phyloP scores from a whole-genome alignment of 192 early-diverging fungal species.

The Entomortierella beljakovae region DNA sequence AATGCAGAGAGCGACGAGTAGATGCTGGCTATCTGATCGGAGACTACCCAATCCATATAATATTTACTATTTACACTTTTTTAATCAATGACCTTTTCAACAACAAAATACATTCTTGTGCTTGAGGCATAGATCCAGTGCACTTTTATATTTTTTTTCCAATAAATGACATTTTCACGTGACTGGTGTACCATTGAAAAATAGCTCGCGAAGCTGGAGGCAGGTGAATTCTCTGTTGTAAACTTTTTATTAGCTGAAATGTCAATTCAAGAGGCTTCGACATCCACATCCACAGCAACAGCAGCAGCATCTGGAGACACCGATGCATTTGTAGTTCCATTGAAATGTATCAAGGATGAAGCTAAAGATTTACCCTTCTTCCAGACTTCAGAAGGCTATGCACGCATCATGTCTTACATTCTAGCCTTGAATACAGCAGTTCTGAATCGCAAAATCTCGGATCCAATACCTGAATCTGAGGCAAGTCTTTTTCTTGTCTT shows the following conservation, averaged over 20 bases:
- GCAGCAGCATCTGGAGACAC: slow-evolving; percentile 4
- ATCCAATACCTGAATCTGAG: slow-evolving; percentile 66
- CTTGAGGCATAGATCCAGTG: neutral
- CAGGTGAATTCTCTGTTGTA: no score
- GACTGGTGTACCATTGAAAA: no score
- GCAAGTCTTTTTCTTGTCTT: slow-evolving; percentile 52
- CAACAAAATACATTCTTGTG: neutral
- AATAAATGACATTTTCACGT: no score
- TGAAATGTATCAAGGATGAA: slow-evolving; percentile 52
- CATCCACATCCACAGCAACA: neutral
- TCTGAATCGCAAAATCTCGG: slow-evolving; percentile 69
- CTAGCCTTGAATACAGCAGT: slow-evolving; percentile 79
- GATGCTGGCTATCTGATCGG: slow-evolving; percentile 13
- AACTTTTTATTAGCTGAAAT: no score
- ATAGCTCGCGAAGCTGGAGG: no score
- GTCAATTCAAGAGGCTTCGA: slow-evolving; percentile 14
- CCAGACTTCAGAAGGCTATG: slow-evolving; percentile 71
- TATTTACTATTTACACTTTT: neutral
- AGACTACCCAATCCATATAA: neutral
- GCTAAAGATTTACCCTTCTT: slow-evolving; percentile 61
- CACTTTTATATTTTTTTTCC: neutral
- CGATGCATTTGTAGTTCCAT: slow-evolving; percentile 19
- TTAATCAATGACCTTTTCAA: neutral
- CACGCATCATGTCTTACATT: slow-evolving; percentile 77
- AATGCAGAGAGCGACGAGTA: slow-evolving; percentile 57